Base-by-base conservation (phyloP, 768 basidiomycete genomes). In the Lentinus brumalis region DNA sequence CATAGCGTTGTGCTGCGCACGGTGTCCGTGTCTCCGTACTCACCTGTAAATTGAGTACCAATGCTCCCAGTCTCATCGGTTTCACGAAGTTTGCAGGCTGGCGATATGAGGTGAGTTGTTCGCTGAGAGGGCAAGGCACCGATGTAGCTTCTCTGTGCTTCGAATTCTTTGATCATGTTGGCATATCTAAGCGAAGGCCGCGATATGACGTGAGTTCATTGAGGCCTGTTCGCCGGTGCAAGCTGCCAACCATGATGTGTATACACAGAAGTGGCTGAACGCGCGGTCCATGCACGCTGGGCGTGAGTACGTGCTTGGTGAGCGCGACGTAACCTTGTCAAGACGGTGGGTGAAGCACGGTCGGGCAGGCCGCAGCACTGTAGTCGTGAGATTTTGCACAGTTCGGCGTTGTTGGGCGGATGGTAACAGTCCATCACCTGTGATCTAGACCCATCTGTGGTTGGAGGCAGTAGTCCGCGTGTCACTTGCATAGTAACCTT, bases 401-500 rank as follows among this genome's bases (percentile, higher is more conserved):
- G 12, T 26, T 26, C 5, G 60, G 32, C 21, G 35, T 39, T 39
- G 35, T 21, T 38, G 44, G n/a, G 15, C 38, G 32, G 51, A 52
- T 56, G 55, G 56, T 56, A 47, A 52, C 55, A 51, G 38, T 60
- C 35, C 21, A 40, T 26, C 31, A 26, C 31, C 53, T 51, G 53
- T 53, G 41, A 40, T 29, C 52, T 18, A 31, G 30, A 15, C 52
- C n/a, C 26, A 9, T 47, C 46, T 47, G 21, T 16, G 10, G 10
- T 18, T 9, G 26, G n/a, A 14, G 18, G 21, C 18, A 26, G 12
- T 35, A 11, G 41, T 38, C 15, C 21, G 42, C 11, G 42, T 15
- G 42, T 52, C 54, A 39, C 42, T 56, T 56, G 47, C 60, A 39
- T 61, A 26, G 60, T 47, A 47, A 61, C 60, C 16, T n/a, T 7